phyloP scores from a whole-genome alignment of 768 basidiomycete species.

The Dacryopinax primogenitus region DNA sequence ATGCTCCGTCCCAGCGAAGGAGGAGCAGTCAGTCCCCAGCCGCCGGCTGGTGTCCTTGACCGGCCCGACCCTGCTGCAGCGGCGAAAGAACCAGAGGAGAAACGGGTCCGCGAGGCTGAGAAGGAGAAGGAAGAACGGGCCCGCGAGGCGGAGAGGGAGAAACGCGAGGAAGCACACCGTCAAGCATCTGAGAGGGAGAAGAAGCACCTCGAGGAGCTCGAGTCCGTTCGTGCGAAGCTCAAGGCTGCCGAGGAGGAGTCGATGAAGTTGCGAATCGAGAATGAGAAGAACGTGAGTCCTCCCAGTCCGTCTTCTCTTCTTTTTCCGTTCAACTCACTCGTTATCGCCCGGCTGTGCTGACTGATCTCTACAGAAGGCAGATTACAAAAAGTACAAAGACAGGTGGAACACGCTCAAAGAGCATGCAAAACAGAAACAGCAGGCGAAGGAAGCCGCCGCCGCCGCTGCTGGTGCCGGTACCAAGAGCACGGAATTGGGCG shows the following conservation, averaged over 20 bases:
- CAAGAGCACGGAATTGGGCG: neutral
- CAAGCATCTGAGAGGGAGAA: conserved; percentile 43
- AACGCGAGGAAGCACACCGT: too few species aligned
- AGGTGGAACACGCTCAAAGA: conserved; percentile 86
- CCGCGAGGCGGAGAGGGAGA: too few species aligned
- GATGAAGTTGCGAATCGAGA: conserved; percentile 48
- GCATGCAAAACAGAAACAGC: conserved; percentile 73
- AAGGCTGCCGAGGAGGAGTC: conserved; percentile 76
- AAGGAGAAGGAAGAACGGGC: conserved; percentile 42
- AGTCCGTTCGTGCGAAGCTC: conserved; percentile 23
- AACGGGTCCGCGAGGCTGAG: conserved; percentile 38
- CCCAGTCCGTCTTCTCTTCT: neutral
- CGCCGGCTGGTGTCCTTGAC: neutral
- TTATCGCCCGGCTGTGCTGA: neutral
- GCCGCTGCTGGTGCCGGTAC: neutral
- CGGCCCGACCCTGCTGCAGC: conserved; percentile 19
- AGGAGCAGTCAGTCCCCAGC: neutral
- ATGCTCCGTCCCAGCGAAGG: neutral
- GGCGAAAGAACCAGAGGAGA: conserved; percentile 38
- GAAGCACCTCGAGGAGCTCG: conserved; percentile 32
- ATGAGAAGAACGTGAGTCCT: conserved; percentile 63
- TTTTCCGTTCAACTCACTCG: conserved; percentile 7
- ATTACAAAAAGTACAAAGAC: conserved; percentile 72
- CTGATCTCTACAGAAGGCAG: conserved; percentile 45
- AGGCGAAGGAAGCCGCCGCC: conserved; percentile 46